A percentile compares a stretch with the other conserved stretches of the same genome.
Conservation (phyloP, 805 yeast genomes). For the Candida maltosa region DNA sequence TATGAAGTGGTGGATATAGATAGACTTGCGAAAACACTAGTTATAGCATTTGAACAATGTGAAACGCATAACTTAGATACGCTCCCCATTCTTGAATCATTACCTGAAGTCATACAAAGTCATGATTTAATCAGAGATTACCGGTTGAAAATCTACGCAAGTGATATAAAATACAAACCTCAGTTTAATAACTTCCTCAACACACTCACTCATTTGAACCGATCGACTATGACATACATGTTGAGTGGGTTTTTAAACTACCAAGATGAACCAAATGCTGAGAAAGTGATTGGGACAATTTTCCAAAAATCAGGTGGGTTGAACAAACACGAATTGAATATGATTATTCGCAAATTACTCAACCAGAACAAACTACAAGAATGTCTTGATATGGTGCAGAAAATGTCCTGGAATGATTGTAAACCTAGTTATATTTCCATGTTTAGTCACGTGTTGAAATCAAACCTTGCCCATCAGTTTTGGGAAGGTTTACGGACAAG, state of each 20-base stretch:
- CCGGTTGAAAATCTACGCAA: conserved; percentile 4
- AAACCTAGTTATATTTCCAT: conserved; percentile 23
- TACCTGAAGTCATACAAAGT: no score
- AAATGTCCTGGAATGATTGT: conserved; percentile 17
- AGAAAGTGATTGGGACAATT: conserved; percentile 25
- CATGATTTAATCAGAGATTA: no score
- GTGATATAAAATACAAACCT: neutral
- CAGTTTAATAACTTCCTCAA: conserved; percentile 18
- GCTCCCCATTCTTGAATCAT: no score
- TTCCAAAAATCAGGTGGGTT: conserved; percentile 24
- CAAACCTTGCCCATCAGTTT: no score
- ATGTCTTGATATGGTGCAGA: conserved; percentile 19
- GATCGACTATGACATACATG: conserved; percentile 31
- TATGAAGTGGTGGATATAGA: no score
- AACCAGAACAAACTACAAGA: conserved; percentile 20
- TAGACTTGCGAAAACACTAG: no score
- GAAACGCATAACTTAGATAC: no score
- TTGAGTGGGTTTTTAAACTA: conserved; percentile 25
- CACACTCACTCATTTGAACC: conserved; percentile 24
- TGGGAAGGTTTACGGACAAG: no score
- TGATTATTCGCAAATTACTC: conserved; percentile 23
- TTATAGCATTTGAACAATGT: no score
- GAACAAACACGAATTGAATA: conserved; percentile 21
- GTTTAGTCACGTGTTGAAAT: conserved; percentile 10
- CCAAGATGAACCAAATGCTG: conserved; percentile 25